These are phyloP conservation scores for Thalia dealbata DNA, from an alignment of 176 grass and related monocot species.

Conservation along the genomic window DNA sequence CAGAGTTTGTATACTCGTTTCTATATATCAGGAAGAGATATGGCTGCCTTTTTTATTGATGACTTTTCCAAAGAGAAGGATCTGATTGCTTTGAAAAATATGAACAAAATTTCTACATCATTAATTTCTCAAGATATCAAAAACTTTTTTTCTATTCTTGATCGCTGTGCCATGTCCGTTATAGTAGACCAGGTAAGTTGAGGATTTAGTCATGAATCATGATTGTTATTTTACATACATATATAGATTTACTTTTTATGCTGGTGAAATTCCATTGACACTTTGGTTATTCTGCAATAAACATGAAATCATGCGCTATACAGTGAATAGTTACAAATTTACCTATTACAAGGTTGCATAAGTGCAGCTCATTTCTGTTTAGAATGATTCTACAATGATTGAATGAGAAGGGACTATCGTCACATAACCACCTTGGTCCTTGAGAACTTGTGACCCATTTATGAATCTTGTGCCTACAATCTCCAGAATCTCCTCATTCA, in stretches of 20 bases:
- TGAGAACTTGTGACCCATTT: too few relatives aligned
- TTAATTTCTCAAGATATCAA: constrained; percentile 25
- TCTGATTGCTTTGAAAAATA: constrained; percentile 20
- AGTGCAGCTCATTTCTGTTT: too few relatives aligned
- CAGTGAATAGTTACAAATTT: neutral
- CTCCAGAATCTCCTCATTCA: too few relatives aligned
- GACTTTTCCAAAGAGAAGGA: constrained; percentile 34
- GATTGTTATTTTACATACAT: neutral
- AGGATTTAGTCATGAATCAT: neutral
- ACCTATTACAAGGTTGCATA: too few relatives aligned
- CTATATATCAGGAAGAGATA: constrained; percentile 86
- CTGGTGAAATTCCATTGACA: neutral
- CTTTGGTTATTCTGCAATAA: too few relatives aligned
- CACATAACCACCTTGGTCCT: too few relatives aligned
- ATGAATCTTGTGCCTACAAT: too few relatives aligned
- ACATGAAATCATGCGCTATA: neutral
- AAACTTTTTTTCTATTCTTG: constrained; percentile 76
- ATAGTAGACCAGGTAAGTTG: constrained; percentile 76
- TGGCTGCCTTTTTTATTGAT: constrained; percentile 80
- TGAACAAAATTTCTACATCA: constrained; percentile 25
- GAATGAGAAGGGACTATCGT: too few relatives aligned
- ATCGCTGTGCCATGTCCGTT: constrained; percentile 88
- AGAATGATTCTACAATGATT: too few relatives aligned
- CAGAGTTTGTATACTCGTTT: constrained; percentile 85
- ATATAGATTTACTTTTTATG: neutral